These are phyloP conservation scores for Phallus indusiatus DNA, from an alignment of 768 basidiomycete species.

Conservation along the genomic window DNA sequence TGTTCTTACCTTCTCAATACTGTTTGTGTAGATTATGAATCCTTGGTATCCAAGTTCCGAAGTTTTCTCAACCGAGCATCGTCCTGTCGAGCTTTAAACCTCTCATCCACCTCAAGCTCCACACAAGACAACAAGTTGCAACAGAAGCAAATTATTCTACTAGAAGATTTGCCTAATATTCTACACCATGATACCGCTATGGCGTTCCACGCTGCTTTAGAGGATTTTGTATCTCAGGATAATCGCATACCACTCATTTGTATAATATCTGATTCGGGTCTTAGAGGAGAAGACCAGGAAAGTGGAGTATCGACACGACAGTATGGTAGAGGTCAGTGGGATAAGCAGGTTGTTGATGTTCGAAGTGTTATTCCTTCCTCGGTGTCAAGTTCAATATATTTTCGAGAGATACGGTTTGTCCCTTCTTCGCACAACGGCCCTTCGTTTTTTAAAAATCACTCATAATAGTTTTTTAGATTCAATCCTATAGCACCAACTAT, in stretches of 20 bases:
- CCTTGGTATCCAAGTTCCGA: conserved; percentile 51
- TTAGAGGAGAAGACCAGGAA: conserved; percentile 54
- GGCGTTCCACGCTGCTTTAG: conserved; percentile 64
- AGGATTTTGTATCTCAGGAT: conserved; percentile 37
- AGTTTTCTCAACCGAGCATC: conserved; percentile 65
- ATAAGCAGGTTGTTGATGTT: conserved; percentile 52
- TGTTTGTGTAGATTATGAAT: conserved; percentile 25
- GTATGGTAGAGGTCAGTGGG: conserved; percentile 28
- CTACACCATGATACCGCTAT: conserved; percentile 58
- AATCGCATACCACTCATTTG: conserved; percentile 60
- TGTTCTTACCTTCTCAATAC: not conserved
- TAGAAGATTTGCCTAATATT: conserved; percentile 90
- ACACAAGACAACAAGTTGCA: conserved; percentile 1
- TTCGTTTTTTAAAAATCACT: too few species aligned
- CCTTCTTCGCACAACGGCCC: too few species aligned
- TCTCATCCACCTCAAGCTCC: conserved; percentile 6
- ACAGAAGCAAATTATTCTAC: conserved; percentile 53
- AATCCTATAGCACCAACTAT: conserved; percentile 87
- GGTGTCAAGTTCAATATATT: conserved; percentile 60
- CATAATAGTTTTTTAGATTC: conserved; percentile 67
- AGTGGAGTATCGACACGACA: conserved; percentile 40
- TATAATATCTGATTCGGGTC: conserved; percentile 74
- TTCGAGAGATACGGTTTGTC: conserved; percentile 70
- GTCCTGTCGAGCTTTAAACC: conserved; percentile 40
- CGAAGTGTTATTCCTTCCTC: conserved; percentile 63